These are phyloP conservation scores for Chlamydomonas sp. DNA, from an alignment of 139 green algal genomes.

Conservation along the genomic window DNA sequence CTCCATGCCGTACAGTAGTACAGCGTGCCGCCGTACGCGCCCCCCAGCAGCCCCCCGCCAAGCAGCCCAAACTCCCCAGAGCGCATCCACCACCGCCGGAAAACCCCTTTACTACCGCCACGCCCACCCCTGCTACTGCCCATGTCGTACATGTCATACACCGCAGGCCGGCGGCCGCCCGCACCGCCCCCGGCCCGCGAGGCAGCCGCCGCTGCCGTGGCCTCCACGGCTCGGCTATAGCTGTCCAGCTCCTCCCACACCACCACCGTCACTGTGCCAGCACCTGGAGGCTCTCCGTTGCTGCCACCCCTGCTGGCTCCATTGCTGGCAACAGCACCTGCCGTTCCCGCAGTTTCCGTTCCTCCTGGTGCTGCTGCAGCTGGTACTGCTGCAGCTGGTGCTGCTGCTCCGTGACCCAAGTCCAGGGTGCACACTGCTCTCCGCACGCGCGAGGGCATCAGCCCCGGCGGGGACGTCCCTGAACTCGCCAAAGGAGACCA, in stretches of 20 bases:
- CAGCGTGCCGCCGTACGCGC: neutral
- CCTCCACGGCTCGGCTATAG: neutral
- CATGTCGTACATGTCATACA: neutral
- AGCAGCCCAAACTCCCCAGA: neutral
- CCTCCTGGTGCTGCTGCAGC: too few relatives aligned
- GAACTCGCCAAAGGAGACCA: too few relatives aligned
- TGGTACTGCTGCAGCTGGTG: too few relatives aligned
- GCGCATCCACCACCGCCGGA: too few relatives aligned
- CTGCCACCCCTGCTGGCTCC: neutral
- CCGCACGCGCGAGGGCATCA: too few relatives aligned
- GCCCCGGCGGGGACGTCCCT: too few relatives aligned
- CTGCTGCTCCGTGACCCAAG: too few relatives aligned
- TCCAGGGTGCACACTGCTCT: too few relatives aligned
- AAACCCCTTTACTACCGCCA: too few relatives aligned
- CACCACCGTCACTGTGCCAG: neutral
- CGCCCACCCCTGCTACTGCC: too few relatives aligned
- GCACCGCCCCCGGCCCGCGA: neutral
- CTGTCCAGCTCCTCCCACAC: slow-evolving; percentile 10
- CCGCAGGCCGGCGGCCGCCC: too few relatives aligned
- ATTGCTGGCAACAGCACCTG: neutral
- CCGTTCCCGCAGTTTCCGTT: too few relatives aligned
- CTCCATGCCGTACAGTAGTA: neutral
- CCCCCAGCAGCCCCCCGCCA: neutral
- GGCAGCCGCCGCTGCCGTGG: neutral
- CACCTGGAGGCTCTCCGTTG: neutral